phyloP scores from a whole-genome alignment of 2,329 filamentous ascomycete species.

The Botryosphaeria agaves region DNA sequence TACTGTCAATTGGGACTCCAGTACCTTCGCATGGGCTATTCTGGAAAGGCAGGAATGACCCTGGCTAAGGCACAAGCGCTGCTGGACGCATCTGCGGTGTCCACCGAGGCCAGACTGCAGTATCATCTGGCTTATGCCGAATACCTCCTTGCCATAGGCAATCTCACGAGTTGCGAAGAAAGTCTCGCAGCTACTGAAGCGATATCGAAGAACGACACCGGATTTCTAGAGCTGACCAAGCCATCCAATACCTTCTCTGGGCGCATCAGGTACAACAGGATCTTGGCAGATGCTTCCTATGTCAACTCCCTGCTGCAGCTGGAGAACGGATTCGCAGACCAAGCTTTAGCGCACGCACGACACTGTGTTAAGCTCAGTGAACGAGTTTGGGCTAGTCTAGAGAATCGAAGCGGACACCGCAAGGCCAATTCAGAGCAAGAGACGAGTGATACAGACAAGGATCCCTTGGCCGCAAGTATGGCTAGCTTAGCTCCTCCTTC shows the following conservation, averaged over 20 bases:
- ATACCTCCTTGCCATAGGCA: conserved; percentile 51
- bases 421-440: background rate
- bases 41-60: conserved; percentile 36
- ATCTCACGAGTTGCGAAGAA: conserved; percentile 39
- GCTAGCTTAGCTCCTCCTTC: conserved; percentile 4
- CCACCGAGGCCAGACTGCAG: conserved; percentile 29
- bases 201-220: conserved; percentile 12
- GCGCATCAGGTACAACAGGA: conserved; percentile 26
- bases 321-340: conserved; percentile 29
- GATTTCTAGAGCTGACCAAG: conserved; percentile 14
- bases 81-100: conserved; percentile 20
- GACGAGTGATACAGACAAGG: conserved; percentile 6
- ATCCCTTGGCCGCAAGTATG: conserved; percentile 6
- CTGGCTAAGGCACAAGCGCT: conserved; percentile 42
- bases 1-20: conserved; percentile 33
- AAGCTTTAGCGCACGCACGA: conserved; percentile 30
- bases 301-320: conserved; percentile 48
- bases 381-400: conserved; percentile 32
- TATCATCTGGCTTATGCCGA: conserved; percentile 60
- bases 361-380: conserved; percentile 30
- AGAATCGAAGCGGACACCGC: conserved; percentile 17
- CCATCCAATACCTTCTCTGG: conserved; percentile 15
- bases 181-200: conserved; percentile 13
- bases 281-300: conserved; percentile 42
- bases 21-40: conserved; percentile 42